Evolutionary conservation across 306 rosid species (phyloP).

Genomic region (Rosa rugosa): DNA sequence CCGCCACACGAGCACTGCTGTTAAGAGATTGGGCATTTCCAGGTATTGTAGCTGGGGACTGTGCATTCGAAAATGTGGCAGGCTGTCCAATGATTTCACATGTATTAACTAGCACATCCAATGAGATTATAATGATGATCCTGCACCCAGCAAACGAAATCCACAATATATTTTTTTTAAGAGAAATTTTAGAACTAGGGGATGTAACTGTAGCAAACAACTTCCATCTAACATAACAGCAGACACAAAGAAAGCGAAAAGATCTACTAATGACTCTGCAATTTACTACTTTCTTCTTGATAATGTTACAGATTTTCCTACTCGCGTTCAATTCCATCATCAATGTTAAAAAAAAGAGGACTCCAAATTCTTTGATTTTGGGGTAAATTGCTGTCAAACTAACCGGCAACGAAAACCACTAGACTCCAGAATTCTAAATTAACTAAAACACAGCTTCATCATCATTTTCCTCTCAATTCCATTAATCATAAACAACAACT

Average conservation of each 20-base stretch:
- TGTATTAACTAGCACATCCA: conserved; percentile 55
- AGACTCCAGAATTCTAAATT: too few relatives aligned
- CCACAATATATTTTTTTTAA: conserved; percentile 16
- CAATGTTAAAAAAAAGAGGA: too few relatives aligned
- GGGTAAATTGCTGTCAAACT: too few relatives aligned
- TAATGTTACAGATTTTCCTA: neutral
- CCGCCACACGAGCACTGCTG: conserved; percentile 27
- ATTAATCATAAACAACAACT: too few relatives aligned
- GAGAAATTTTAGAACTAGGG: neutral
- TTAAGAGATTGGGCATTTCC: conserved; percentile 43
- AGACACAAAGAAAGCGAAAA: neutral
- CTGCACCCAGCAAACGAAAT: conserved; percentile 39
- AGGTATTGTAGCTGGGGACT: conserved; percentile 32
- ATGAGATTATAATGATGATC: conserved; percentile 64
- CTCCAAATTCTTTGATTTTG: too few relatives aligned
- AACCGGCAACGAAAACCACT: neutral
- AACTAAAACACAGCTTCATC: too few relatives aligned
- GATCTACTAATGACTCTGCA: neutral
- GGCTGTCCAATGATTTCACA: conserved; percentile 72
- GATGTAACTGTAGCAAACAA: neutral
- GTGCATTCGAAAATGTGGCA: conserved; percentile 23
- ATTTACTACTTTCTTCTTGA: neutral
- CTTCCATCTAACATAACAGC: neutral
- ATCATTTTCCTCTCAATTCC: neutral
- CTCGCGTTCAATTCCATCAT: neutral